Evolutionary conservation across 139 green algal genomes (phyloP), one percentile per base, ranked within the genome.

Genomic region (Bryopsis sp.): DNA sequence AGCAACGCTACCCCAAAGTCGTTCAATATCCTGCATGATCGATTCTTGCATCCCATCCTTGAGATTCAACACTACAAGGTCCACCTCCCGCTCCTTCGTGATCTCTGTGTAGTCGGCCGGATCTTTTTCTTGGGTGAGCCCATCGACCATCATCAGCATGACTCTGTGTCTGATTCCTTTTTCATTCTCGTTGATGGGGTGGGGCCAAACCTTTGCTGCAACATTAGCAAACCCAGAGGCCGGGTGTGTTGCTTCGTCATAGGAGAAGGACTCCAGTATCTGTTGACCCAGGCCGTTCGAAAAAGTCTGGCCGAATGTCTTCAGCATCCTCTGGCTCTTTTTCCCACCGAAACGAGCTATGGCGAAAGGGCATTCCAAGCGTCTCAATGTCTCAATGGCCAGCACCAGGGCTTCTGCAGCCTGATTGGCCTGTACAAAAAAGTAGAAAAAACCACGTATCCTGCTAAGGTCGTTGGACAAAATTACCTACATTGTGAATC

Each of bases 51-150:
- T 26, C 24, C 32, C 29, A 63, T 80, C 70, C 47, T 77, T 74
- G 39, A 82, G 64, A 68, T 77, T 79, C 33, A 82, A 62, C 34
- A 82, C 72, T 24, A 77, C 24, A 37, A 82, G 57, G 34, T 82
- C 70, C 24, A 76, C 68, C 29, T 36, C 58, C 8, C 68, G 68
- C 36, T 71, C 69, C 50, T 66, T 47, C 50, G 75, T 64, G 19
- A 72, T 68, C 2, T 34, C 29, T 1, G 36, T 50, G 64, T 82
- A 82, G 57, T 82, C 76, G 62, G 75, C 50, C 33, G 60, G 3
- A 39, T 64, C 24, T 64, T 48, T 67, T 38, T 82, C 76, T 63
- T 74, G 72, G 6, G 76, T 82, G 39, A 82, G 60, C 47, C 76
- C 76, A 68, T 82, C 76, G 50, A 82, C 48, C 15, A 82, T 31